Percentiles rank a stretch among this genome's conserved stretches.
Evolutionary conservation across 495 filamentous ascomycete species (phyloP).

Genomic region (Hyaloscypha variabilis): DNA sequence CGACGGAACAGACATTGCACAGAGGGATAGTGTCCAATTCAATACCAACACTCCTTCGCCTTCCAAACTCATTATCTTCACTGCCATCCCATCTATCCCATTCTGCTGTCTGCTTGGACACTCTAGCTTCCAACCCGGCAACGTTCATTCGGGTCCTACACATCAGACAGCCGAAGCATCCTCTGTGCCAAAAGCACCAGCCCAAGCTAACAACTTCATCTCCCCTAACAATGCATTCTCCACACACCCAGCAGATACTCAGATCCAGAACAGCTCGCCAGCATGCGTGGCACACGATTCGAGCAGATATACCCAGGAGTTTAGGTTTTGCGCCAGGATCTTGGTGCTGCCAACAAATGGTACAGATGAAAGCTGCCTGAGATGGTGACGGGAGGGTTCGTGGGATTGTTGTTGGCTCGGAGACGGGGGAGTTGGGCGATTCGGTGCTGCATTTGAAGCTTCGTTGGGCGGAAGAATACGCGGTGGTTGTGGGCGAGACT

Average conservation of each 20-base stretch:
- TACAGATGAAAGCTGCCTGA: constrained; percentile 45
- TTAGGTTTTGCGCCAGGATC: constrained; percentile 31
- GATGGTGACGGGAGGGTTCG: background rate
- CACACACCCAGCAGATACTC: constrained; percentile 52
- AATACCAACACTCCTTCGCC: constrained; percentile 17
- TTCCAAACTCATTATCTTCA: constrained; percentile 1
- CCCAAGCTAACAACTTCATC: constrained; percentile 49
- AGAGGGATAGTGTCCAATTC: constrained; percentile 29
- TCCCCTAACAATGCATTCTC: constrained; percentile 44
- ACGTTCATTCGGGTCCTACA: constrained; percentile 35
- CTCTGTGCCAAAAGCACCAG: constrained; percentile 53
- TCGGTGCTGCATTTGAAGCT: background rate
- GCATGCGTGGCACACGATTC: constrained; percentile 44
- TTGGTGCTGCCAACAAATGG: constrained; percentile 45
- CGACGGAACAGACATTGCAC: constrained; percentile 24
- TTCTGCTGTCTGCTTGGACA: constrained; percentile 37
- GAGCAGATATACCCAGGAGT: constrained; percentile 33
- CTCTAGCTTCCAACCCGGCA: constrained; percentile 25
- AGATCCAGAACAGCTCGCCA: constrained; percentile 42
- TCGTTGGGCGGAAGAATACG: background rate
- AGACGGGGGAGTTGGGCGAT: constrained; percentile 2
- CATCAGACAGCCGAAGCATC: constrained; percentile 49
- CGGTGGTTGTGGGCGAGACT: background rate
- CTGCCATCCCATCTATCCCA: constrained; percentile 2
- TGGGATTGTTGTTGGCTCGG: background rate